Percentiles rank a stretch among this genome's conserved stretches.
Conservation (phyloP, 371 early-diverging fungal species). For the Dichotomocladium elegans region DNA sequence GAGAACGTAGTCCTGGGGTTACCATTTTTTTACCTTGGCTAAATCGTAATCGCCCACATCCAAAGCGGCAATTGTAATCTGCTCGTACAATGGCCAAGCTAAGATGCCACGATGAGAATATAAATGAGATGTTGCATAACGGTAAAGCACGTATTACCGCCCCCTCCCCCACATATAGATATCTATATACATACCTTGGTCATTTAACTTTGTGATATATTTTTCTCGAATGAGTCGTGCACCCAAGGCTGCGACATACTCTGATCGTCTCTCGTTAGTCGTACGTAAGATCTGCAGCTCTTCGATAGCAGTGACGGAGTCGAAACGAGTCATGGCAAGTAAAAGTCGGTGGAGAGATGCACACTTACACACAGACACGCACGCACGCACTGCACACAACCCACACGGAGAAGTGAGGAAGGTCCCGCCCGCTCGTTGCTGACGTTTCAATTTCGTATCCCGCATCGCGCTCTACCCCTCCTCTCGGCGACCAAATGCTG, state of each 20-base stretch:
- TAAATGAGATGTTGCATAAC: background rate
- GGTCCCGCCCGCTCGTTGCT: too few relatives aligned
- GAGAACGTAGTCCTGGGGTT: background rate
- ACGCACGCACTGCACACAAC: too few relatives aligned
- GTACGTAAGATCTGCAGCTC: slow-evolving; percentile 31
- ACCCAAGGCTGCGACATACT: slow-evolving; percentile 29
- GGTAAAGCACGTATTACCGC: background rate
- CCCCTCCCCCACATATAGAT: too few relatives aligned
- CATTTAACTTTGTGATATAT: slow-evolving; percentile 28
- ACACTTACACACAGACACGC: too few relatives aligned
- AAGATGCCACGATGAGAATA: background rate
- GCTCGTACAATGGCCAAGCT: slow-evolving; percentile 83
- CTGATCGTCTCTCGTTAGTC: slow-evolving; percentile 38
- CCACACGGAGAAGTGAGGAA: too few relatives aligned
- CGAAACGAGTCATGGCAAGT: slow-evolving; percentile 34
- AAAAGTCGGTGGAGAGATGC: too few relatives aligned
- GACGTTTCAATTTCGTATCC: too few relatives aligned
- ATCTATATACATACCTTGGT: slow-evolving; percentile 30
- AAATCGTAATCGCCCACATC: slow-evolving; percentile 64
- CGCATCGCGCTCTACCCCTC: too few relatives aligned
- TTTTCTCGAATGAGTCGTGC: slow-evolving; percentile 36
- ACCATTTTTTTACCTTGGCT: too few relatives aligned
- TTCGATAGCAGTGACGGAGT: slow-evolving; percentile 26
- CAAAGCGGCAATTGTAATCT: slow-evolving; percentile 73
- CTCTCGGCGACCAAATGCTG: too few relatives aligned